Evolutionary conservation across 768 basidiomycete genomes (phyloP).

Genomic region (Psilocybe subaeruginosa): DNA sequence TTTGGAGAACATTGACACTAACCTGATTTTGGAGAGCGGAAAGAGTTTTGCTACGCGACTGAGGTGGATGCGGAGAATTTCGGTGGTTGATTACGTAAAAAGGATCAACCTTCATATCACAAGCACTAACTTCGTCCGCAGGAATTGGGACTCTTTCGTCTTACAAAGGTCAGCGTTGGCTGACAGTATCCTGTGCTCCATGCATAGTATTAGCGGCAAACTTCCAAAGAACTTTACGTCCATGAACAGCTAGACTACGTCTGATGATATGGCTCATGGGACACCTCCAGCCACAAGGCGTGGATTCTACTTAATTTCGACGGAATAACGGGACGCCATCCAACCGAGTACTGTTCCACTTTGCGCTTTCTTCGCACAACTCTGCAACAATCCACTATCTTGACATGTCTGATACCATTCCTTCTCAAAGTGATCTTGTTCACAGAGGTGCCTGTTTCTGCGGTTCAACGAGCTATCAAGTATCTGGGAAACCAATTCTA

Average conservation of each 20-base stretch:
- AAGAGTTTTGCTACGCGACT: conserved; percentile 28
- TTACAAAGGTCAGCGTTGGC: too few relatives aligned
- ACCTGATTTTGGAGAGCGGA: conserved; percentile 38
- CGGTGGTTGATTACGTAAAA: conserved; percentile 47
- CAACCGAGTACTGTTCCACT: background rate
- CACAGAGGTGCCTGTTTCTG: conserved; percentile 64
- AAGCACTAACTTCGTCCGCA: too few relatives aligned
- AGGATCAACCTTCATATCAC: background rate
- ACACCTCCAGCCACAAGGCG: background rate
- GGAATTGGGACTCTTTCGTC: too few relatives aligned
- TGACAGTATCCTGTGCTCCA: too few relatives aligned
- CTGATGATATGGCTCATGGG: too few relatives aligned
- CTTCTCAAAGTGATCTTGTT: conserved; percentile 15
- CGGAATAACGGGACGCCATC: background rate
- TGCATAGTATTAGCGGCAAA: too few relatives aligned
- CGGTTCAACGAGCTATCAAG: conserved; percentile 48
- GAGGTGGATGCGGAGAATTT: conserved; percentile 43
- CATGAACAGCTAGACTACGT: too few relatives aligned
- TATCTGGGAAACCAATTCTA: conserved; percentile 50
- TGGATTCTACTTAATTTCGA: background rate
- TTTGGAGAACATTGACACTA: conserved; percentile 9
- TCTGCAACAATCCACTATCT: background rate
- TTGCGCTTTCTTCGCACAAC: background rate
- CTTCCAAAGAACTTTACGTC: too few relatives aligned
- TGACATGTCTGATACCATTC: conserved; percentile 4